Base-by-base conservation (phyloP, 164 flowering plant species). In the Liquidambar formosana region DNA sequence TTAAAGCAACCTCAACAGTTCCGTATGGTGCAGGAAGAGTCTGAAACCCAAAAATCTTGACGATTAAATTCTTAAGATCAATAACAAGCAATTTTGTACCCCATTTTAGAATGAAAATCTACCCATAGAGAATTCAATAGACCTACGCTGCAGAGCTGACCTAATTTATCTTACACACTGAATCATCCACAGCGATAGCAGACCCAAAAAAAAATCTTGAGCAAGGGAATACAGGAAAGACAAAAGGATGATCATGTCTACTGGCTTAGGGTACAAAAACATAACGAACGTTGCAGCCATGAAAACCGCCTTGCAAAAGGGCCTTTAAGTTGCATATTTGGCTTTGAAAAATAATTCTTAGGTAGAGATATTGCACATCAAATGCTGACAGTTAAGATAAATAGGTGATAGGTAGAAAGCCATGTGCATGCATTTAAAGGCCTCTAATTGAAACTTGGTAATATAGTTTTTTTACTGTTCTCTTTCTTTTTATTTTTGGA, bases 1-100 rank as follows among this genome's bases (percentile, higher is more conserved):
- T 54, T 54, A 2, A 8, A 59, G 63, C 45, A 59, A 28, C 46
- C 60, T 57, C 60, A 57, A 54, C 27, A 54, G 27, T 33, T 16
- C 12, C 38, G 44, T 38, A 49, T 8, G 14, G 19, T 15, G 53
- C 53, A 49, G 53, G n/a, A 49, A 13, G 53, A 49, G n/a, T 18
- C 53, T 18, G 12, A 18, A 16, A 49, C 8, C 53, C 53, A 13
- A 49, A n/a, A 15, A 49, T 4, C n/a, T n/a, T 16, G 53, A 15
- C 13, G 3, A 47, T 47, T 15, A 33, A 33, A 33, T 33, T 33
- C 6, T 33, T 33, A 2, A 2, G 6, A 33, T 33, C 41, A 33
- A 33, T 33, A 33, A 33, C 41, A 33, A 33, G 41, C 6, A 33
- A 33, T 33, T 6, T 2, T 33, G 41, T 33, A 6, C 41, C 41